A percentile compares a stretch with the other conserved stretches of the same genome.
These are phyloP conservation scores for Fusarium sublunatum DNA, from an alignment of 2,329 filamentous ascomycete genomes.

Conservation along the genomic window DNA sequence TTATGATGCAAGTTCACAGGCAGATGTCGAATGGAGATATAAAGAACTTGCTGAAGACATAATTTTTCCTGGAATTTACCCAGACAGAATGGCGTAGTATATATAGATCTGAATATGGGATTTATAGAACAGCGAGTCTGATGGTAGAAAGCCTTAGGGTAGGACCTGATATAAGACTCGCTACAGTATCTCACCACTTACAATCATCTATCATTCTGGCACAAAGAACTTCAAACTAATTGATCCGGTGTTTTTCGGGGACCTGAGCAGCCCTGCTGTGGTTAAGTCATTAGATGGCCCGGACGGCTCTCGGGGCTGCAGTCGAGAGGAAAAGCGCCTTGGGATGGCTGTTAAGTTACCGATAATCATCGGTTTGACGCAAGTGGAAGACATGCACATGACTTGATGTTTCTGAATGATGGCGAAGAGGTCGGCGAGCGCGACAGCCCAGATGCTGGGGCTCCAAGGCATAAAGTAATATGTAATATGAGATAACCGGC, in stretches of 20 bases:
- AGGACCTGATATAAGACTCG: no score
- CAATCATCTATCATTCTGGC: no score
- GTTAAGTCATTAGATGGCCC: not conserved
- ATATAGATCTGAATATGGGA: no score
- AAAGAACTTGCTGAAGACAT: no score
- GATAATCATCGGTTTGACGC: not conserved
- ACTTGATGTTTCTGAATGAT: not conserved
- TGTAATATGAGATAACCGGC: conserved; percentile 20
- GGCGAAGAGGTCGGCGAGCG: conserved; percentile 1
- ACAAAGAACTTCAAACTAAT: no score
- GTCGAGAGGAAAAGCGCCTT: not conserved
- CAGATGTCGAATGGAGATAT: no score
- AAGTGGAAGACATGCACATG: not conserved
- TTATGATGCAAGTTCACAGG: no score
- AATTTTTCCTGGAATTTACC: no score
- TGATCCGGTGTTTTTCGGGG: not conserved
- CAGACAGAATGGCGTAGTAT: no score
- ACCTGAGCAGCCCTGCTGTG: not conserved
- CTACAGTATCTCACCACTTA: no score
- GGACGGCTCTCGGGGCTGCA: not conserved
- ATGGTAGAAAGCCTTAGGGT: no score
- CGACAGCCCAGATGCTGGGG: not conserved
- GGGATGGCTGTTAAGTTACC: not conserved
- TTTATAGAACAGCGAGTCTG: no score
- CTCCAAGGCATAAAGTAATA: conserved; percentile 1